A percentile compares a stretch with the other conserved stretches of the same genome.
phyloP scores from a whole-genome alignment of 257 asterid genomes.

The Petrea volubilis region DNA sequence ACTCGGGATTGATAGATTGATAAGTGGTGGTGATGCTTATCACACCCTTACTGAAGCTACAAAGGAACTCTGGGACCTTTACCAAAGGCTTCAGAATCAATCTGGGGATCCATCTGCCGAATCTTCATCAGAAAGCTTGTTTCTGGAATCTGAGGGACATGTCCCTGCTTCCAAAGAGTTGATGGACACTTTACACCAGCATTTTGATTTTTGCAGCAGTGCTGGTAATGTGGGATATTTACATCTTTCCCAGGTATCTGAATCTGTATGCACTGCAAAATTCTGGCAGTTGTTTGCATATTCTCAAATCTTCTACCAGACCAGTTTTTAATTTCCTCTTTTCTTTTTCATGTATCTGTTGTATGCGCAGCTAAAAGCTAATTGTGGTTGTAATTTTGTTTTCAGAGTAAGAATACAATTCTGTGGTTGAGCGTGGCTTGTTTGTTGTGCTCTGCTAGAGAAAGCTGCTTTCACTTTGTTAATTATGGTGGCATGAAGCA shows the following conservation, averaged over 20 bases:
- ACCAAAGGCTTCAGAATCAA: constrained; percentile 41
- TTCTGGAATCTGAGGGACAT: constrained; percentile 52
- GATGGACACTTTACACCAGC: constrained; percentile 52
- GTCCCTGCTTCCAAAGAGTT: constrained; percentile 66
- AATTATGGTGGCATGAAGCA: constrained; percentile 86
- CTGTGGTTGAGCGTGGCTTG: constrained; percentile 69
- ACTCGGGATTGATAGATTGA: constrained; percentile 27
- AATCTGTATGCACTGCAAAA: constrained; percentile 19
- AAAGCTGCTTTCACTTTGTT: constrained; percentile 21
- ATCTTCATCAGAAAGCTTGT: constrained; percentile 44
- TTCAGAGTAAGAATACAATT: constrained; percentile 70
- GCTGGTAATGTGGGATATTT: constrained; percentile 45
- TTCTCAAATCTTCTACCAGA: constrained; percentile 23
- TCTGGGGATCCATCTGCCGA: constrained; percentile 43
- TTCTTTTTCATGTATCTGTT: constrained; percentile 5
- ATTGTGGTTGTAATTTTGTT: constrained; percentile 28
- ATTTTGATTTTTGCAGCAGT: constrained; percentile 41
- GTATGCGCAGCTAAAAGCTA: constrained; percentile 10
- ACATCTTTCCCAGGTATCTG: constrained; percentile 68
- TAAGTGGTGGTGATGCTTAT: constrained; percentile 34
- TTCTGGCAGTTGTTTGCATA: constrained; percentile 15
- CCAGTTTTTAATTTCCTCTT: constrained; percentile 6
- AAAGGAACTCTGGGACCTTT: constrained; percentile 59
- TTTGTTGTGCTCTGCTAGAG: constrained; percentile 81
- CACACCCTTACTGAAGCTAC: constrained; percentile 53